Percentiles rank a stretch among this genome's conserved stretches.
phyloP scores from a whole-genome alignment of 202 grass and related monocot species.

The Bolboschoenoplectus hybrid region DNA sequence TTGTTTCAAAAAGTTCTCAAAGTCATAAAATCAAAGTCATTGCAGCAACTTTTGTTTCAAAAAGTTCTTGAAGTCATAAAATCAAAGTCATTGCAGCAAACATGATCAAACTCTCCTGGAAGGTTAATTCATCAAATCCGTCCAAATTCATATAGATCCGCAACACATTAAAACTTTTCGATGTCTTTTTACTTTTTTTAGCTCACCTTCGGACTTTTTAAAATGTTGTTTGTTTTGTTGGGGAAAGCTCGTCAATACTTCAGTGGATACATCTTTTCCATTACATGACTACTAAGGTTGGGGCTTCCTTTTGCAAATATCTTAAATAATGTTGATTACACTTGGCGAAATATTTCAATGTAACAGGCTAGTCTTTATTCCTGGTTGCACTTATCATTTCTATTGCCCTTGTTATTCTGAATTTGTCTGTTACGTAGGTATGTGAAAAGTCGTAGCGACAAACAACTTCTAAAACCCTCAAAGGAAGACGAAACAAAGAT shows the following conservation, averaged over 20 bases:
- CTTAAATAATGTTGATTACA: background rate
- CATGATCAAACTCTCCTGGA: too few species aligned
- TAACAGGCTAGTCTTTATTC: background rate
- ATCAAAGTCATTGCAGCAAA: too few species aligned
- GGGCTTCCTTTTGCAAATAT: background rate
- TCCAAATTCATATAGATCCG: background rate
- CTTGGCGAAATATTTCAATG: background rate
- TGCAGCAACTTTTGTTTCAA: too few species aligned
- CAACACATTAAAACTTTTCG: background rate
- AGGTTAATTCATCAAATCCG: background rate
- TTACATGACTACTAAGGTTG: background rate
- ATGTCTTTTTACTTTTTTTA: background rate
- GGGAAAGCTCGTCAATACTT: background rate
- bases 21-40: too few species aligned
- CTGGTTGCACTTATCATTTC: conserved; percentile 14
- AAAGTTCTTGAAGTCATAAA: too few species aligned
- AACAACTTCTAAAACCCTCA: conserved; percentile 59
- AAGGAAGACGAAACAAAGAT: conserved; percentile 49
- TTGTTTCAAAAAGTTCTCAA: too few species aligned
- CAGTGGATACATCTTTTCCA: background rate
- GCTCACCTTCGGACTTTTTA: background rate
- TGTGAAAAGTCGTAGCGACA: conserved; percentile 89
- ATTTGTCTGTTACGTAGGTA: conserved; percentile 55
- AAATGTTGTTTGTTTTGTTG: background rate
- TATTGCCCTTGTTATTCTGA: background rate